phyloP scores from a whole-genome alignment of 108 stramenopile species.

The Cyclotella cryptica region DNA sequence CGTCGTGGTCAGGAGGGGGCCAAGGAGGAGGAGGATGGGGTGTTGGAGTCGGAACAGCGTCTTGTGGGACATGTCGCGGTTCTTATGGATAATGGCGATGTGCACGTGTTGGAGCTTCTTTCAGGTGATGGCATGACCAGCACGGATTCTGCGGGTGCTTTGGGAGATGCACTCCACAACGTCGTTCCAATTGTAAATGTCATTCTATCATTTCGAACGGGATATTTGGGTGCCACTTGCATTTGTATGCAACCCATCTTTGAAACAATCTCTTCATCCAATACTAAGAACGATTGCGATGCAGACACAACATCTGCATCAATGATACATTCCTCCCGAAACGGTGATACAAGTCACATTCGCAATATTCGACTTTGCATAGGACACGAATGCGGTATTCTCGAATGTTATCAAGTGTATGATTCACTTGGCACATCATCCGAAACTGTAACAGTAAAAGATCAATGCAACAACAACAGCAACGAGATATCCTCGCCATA shows the following conservation, averaged over 20 bases:
- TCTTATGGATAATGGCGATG: conserved; percentile 37
- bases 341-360: not conserved
- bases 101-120: conserved; percentile 35
- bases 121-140: not conserved
- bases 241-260: conserved; percentile 39
- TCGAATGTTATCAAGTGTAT: conserved; percentile 29
- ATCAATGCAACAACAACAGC: not conserved
- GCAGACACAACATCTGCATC: no score
- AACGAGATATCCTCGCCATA: not conserved
- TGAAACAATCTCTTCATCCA: not conserved
- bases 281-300: not conserved
- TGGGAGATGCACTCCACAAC: not conserved
- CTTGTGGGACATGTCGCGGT: conserved; percentile 47
- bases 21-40: not conserved
- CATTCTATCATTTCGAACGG: conserved; percentile 34
- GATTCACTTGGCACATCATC: conserved; percentile 8
- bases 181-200: conserved; percentile 22
- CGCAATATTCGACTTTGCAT: conserved; percentile 29
- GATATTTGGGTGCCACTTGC: conserved; percentile 34
- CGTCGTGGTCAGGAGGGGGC: not conserved
- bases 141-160: not conserved
- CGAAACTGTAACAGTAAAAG: not conserved
- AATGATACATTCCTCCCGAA: not conserved
- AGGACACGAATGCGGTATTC: conserved; percentile 39
- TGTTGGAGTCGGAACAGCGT: no score